Evolutionary conservation across 371 early-diverging fungal genomes (phyloP).

Genomic region (Lichtheimia ramosa): DNA sequence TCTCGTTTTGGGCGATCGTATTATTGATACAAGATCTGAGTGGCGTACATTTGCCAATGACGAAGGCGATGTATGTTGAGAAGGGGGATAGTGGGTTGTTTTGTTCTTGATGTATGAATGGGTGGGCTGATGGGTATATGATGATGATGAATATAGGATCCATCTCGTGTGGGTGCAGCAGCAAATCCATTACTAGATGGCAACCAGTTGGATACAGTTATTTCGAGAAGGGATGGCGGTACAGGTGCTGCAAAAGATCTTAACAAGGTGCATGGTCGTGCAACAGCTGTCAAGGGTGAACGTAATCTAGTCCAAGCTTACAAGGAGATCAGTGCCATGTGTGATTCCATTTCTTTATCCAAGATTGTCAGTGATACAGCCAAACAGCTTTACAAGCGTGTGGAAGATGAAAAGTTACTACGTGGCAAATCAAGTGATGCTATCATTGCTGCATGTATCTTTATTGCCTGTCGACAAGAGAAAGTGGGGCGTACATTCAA

Average conservation of each 20-base stretch:
- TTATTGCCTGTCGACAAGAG: constrained; percentile 95
- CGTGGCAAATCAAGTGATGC: constrained; percentile 91
- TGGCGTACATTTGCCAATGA: constrained; percentile 99
- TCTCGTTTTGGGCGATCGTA: constrained; percentile 92
- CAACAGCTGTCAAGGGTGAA: constrained; percentile 76
- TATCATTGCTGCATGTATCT: constrained; percentile 97
- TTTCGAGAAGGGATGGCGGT: constrained; percentile 82
- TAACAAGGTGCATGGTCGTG: constrained; percentile 76
- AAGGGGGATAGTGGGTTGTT: not conserved
- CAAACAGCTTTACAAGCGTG: constrained; percentile 93
- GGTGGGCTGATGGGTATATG: too few relatives aligned
- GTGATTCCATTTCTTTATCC: constrained; percentile 87
- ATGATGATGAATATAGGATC: constrained; percentile 64
- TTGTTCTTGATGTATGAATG: too few relatives aligned
- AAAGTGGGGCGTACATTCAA: constrained; percentile 95
- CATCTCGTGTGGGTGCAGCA: constrained; percentile 98
- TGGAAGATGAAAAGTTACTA: constrained; percentile 85
- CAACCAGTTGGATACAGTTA: constrained; percentile 90
- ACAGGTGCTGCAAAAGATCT: constrained; percentile 72
- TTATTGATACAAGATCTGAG: constrained; percentile 98
- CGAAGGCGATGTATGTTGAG: constrained; percentile 73
- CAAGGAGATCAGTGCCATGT: constrained; percentile 91
- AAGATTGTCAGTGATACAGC: constrained; percentile 91
- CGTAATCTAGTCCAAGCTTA: constrained; percentile 87
- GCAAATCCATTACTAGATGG: constrained; percentile 88